Percentiles rank a stretch among this genome's conserved stretches.
Conservation (phyloP, 2,329 filamentous ascomycete species). For the Ceratocystis cubensis region DNA sequence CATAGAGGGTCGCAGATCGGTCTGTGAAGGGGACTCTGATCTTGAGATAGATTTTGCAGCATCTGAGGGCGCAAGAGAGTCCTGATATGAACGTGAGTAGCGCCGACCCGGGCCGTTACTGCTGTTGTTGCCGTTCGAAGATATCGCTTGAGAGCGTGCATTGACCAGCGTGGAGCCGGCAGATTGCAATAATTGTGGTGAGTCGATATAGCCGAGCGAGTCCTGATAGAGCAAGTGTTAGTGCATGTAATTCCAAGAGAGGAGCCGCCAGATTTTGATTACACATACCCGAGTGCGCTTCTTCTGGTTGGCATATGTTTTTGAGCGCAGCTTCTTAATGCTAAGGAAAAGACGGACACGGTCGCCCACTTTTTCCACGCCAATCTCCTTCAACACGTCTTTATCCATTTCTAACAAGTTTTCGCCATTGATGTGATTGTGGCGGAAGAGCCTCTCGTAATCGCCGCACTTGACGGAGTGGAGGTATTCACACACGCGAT, state of each 20-base stretch:
- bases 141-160: conserved; percentile 34
- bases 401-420: conserved; percentile 96
- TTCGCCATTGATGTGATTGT: conserved; percentile 95
- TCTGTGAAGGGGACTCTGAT: conserved; percentile 54
- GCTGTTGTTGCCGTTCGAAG: background rate
- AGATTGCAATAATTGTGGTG: conserved; percentile 50
- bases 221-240: conserved; percentile 41
- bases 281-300: conserved; percentile 69
- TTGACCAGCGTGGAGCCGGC: conserved; percentile 48
- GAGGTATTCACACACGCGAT: conserved; percentile 82
- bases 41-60: conserved; percentile 47
- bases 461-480: conserved; percentile 83
- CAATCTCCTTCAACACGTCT: conserved; percentile 91
- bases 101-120: conserved; percentile 38
- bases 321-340: conserved; percentile 71
- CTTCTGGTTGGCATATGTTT: conserved; percentile 62
- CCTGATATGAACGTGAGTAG: conserved; percentile 50
- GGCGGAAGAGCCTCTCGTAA: conserved; percentile 79
- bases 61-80: conserved; percentile 30
- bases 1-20: conserved; percentile 35
- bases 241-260: conserved; percentile 1
- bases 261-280: background rate
- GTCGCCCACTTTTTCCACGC: conserved; percentile 94
- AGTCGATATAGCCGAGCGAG: conserved; percentile 70
- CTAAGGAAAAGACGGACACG: conserved; percentile 79